phyloP scores from a whole-genome alignment of 2,329 filamentous ascomycete species.

The Penicillium sp. region DNA sequence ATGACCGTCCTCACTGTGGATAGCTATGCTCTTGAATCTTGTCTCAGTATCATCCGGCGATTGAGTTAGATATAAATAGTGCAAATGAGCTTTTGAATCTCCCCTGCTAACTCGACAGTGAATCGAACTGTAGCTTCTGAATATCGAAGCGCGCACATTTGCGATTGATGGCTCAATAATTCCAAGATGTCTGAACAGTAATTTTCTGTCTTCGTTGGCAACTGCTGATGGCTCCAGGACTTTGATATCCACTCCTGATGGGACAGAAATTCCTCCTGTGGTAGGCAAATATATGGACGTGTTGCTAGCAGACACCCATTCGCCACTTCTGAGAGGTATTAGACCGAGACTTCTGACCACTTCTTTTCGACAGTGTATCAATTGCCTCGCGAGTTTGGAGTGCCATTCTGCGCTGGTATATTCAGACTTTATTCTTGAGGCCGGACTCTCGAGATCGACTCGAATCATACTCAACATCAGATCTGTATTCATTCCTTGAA shows the following conservation, averaged over 20 bases:
- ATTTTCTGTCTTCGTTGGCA: not conserved
- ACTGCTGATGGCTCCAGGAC: not conserved
- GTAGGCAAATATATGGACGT: not conserved
- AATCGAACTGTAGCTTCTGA: not conserved
- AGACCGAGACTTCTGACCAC: not conserved
- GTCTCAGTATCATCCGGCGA: not conserved
- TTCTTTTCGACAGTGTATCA: not conserved
- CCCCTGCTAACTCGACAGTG: not conserved
- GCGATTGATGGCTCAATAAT: not conserved
- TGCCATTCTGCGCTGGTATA: not conserved
- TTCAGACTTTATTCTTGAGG: not conserved
- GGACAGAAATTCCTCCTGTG: not conserved
- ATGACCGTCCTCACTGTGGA: not conserved
- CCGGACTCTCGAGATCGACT: not conserved
- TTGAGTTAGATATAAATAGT: conserved; percentile 8
- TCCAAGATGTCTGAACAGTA: not conserved
- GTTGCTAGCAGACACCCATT: not conserved
- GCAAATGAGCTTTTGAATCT: conserved; percentile 4
- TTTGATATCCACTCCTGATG: not conserved
- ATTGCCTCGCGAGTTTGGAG: not conserved
- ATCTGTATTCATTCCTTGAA: not conserved
- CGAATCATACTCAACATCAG: not conserved
- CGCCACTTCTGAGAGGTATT: not conserved
- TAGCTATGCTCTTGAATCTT: not conserved
- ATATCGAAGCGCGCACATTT: not conserved